phyloP scores from a whole-genome alignment of 306 rosid species.

The Fragaria vesca region DNA sequence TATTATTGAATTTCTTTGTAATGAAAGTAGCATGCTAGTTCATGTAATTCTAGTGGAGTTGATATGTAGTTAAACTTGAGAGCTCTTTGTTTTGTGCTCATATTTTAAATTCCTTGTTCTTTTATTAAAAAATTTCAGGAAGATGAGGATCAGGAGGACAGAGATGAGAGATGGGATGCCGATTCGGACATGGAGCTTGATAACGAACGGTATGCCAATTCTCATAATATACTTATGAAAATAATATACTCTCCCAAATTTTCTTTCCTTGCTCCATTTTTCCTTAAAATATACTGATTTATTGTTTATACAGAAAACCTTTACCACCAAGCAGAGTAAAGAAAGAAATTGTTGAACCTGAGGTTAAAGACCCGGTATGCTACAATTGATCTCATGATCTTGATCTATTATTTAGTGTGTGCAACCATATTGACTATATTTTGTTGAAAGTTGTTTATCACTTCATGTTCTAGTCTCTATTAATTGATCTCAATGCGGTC shows the following conservation, averaged over 20 bases:
- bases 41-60: neutral
- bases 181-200: slow-evolving; percentile 74
- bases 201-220: slow-evolving; percentile 52
- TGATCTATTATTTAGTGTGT: neutral
- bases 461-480: neutral
- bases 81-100: neutral
- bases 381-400: neutral
- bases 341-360: slow-evolving; percentile 66
- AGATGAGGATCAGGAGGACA: slow-evolving; percentile 61
- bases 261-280: slow-evolving; percentile 15
- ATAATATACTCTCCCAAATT: neutral
- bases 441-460: neutral
- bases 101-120: neutral
- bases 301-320: slow-evolving; percentile 43
- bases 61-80: neutral
- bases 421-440: neutral
- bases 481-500: neutral
- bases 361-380: slow-evolving; percentile 60
- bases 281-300: slow-evolving; percentile 30
- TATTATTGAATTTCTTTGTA: neutral
- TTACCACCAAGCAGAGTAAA: slow-evolving; percentile 55
- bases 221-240: neutral
- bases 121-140: slow-evolving; percentile 39
- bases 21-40: neutral
- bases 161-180: slow-evolving; percentile 63